Base-by-base conservation (phyloP, 768 basidiomycete species). In the Boletus fagicola region DNA sequence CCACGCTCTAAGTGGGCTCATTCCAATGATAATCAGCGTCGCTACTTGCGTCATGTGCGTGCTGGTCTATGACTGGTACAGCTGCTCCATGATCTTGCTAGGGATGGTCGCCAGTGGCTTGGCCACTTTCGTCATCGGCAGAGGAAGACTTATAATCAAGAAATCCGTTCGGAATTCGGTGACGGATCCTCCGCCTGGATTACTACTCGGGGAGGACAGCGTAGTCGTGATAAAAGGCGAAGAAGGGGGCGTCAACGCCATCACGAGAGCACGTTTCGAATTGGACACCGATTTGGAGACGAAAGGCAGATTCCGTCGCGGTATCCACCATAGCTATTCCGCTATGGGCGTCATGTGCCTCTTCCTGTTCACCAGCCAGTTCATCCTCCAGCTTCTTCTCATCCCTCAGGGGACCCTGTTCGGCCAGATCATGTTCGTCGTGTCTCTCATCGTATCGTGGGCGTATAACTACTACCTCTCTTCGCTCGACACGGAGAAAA, bases 361-460 rank as follows among this genome's bases (percentile, higher is more conserved):
- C 16, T 57, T 69, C 49, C 52, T 74, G 11, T 62, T 72, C 48
- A 63, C 64, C 20, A 49, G 56, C 31, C 68, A 75, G 33, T 68
- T 71, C 58, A 57, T 75, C 45, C 55, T 63, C 24, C 70, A 74
- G 56, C 63, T 75, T 36, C 62, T 74, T 42, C 65, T 74, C 52
- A 63, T 73, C 28, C 72, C 72, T 1, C 69, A 72, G 33, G 68
- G 65, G n/a, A 59, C 62, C 5, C 49, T 73, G 4, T 72, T 75
- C 33, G 70, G 73, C 24, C 70, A 73, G 56, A 57, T 68, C 55
- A 66, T 74, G 68, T 73, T 74, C 50, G 44, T 75, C 28, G 5
- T 54, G 46, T 67, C 69, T 5, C 59, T 74, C 40, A 56, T 51
- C 20, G 63, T 61, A 4, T 73, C 72, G 12, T 75, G 72, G 74